These are phyloP conservation scores for Rhodotorula toruloides DNA, from an alignment of 768 basidiomycete genomes.

Conservation along the genomic window DNA sequence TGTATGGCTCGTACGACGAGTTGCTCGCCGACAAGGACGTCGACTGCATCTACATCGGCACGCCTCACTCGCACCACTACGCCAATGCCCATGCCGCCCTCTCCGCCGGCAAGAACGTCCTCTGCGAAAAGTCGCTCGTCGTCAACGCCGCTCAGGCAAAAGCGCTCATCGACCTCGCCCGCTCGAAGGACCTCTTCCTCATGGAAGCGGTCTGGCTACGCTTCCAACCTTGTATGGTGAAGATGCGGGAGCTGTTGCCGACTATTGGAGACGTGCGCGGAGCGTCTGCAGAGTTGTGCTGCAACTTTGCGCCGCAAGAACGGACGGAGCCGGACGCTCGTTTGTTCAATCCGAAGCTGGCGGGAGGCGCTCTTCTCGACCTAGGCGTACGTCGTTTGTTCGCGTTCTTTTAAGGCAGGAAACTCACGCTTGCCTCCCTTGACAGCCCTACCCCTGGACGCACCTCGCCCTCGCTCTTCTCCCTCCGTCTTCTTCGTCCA, in stretches of 20 bases:
- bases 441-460: conserved; percentile 43
- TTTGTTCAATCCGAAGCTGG: conserved; percentile 43
- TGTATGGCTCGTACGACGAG: conserved; percentile 44
- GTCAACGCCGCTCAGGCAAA: conserved; percentile 45
- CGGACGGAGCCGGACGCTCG: conserved; percentile 38
- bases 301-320: conserved; percentile 41
- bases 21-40: conserved; percentile 43
- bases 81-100: conserved; percentile 39
- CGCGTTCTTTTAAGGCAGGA: too few relatives aligned
- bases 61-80: conserved; percentile 46
- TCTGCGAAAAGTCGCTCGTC: conserved; percentile 46
- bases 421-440: conserved; percentile 20
- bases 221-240: conserved; percentile 45
- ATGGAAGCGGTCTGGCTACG: conserved; percentile 49
- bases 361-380: conserved; percentile 47
- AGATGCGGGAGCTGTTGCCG: conserved; percentile 44
- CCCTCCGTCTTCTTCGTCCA: neutral
- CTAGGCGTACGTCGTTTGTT: conserved; percentile 39
- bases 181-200: conserved; percentile 45
- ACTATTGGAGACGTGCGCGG: conserved; percentile 44
- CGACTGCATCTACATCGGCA: conserved; percentile 46
- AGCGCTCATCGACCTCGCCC: conserved; percentile 43
- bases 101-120: conserved; percentile 44
- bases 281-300: conserved; percentile 44
- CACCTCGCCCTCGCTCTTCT: conserved; percentile 35